Evolutionary conservation across 495 filamentous ascomycete genomes (phyloP).

Genomic region (Xylaria acuta): DNA sequence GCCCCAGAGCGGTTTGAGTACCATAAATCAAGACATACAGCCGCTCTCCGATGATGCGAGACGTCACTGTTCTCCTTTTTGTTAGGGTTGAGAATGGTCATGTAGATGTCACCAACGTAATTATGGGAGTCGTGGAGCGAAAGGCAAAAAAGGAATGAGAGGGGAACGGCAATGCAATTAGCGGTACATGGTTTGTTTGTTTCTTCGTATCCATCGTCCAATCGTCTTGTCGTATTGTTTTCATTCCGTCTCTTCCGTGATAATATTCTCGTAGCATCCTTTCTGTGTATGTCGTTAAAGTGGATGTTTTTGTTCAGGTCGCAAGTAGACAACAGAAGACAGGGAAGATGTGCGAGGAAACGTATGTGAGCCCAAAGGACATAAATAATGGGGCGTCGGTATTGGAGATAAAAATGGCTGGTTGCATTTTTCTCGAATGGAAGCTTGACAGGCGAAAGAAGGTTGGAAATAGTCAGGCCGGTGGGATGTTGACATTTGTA

Average conservation of each 20-base stretch:
- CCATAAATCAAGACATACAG: background rate
- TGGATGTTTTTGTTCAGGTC: background rate
- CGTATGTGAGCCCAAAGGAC: background rate
- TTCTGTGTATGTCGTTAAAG: background rate
- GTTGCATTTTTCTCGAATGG: background rate
- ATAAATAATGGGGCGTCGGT: background rate
- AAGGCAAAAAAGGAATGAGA: background rate
- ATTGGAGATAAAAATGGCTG: background rate
- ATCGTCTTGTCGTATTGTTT: background rate
- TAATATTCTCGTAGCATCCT: background rate
- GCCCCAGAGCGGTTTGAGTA: background rate
- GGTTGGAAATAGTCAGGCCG: background rate
- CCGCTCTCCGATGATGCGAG: background rate
- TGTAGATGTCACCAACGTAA: background rate
- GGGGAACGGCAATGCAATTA: background rate
- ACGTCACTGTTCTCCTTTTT: background rate
- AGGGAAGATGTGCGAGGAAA: background rate
- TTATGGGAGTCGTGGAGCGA: background rate
- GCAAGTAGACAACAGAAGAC: background rate
- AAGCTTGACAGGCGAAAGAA: background rate
- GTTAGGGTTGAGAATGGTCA: too few species aligned
- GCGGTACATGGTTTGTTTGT: background rate
- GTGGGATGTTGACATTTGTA: background rate
- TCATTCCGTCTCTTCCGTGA: background rate
- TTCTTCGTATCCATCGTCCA: conserved; percentile 8